These are phyloP conservation scores for Fusarium sp. DNA, from an alignment of 2,329 filamentous ascomycete genomes.

Conservation along the genomic window DNA sequence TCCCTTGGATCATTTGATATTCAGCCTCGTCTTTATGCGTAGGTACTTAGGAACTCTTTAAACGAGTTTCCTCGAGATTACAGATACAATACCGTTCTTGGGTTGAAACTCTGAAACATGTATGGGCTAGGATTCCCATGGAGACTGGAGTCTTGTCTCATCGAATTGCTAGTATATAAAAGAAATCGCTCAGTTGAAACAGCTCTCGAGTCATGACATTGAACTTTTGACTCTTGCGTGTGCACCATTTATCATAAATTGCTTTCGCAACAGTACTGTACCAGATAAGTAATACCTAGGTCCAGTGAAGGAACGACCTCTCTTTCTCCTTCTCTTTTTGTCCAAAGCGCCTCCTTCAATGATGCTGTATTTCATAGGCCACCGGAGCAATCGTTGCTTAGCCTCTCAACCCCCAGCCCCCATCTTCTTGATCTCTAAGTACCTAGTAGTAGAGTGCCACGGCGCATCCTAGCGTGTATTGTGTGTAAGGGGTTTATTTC, in stretches of 20 bases:
- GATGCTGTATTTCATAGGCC: slow-evolving; percentile 4
- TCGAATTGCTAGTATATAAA: background rate
- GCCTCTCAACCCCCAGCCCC: slow-evolving; percentile 13
- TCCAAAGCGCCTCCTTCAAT: background rate
- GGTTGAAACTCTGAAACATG: background rate
- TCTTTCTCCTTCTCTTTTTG: slow-evolving; percentile 18
- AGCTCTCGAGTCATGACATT: slow-evolving; percentile 23
- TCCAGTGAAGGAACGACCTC: background rate
- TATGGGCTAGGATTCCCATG: background rate
- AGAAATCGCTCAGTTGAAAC: slow-evolving; percentile 11
- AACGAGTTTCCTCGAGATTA: background rate
- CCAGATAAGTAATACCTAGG: background rate
- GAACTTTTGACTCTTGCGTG: slow-evolving; percentile 8
- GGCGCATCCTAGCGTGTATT: slow-evolving; percentile 20
- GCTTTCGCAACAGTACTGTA: background rate
- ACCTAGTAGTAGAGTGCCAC: slow-evolving; percentile 17
- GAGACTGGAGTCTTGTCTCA: background rate
- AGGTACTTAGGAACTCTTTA: background rate
- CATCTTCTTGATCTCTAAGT: background rate
- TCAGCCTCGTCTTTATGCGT: background rate
- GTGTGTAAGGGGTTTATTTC: slow-evolving; percentile 3
- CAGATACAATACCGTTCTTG: background rate
- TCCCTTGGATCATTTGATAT: background rate
- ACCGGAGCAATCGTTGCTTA: slow-evolving; percentile 18
- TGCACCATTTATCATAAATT: slow-evolving; percentile 1